These are phyloP conservation scores for Taiozyma sp. DNA, from an alignment of 1,139 yeast genomes.

Conservation along the genomic window DNA sequence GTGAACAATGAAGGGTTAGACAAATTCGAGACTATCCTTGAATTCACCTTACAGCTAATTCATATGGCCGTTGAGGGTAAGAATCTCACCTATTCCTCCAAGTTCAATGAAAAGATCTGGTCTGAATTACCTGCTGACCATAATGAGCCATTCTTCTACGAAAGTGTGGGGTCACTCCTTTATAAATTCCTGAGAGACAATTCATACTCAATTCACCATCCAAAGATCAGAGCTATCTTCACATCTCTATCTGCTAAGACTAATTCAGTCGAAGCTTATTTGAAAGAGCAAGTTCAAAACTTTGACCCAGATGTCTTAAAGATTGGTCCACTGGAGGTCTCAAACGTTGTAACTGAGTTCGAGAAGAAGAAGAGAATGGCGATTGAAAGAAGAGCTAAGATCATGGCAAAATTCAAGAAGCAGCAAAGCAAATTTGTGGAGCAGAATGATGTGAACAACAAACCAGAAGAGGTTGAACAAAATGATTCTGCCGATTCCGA, in stretches of 20 bases:
- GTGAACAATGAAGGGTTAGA: conserved; percentile 35
- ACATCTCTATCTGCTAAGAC: conserved; percentile 29
- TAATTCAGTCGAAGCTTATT: conserved; percentile 25
- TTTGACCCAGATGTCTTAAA: conserved; percentile 25
- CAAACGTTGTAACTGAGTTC: conserved; percentile 33
- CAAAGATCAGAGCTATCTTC: conserved; percentile 54
- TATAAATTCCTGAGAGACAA: conserved; percentile 41
- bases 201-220: conserved; percentile 37
- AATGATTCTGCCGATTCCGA: conserved; percentile 9
- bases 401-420: conserved; percentile 72
- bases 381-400: conserved; percentile 62
- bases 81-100: conserved; percentile 10
- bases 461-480: conserved; percentile 29
- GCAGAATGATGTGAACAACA: conserved; percentile 38
- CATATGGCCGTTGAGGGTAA: conserved; percentile 43
- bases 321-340: conserved; percentile 8
- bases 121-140: conserved; percentile 31
- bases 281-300: conserved; percentile 30
- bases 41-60: conserved; percentile 60
- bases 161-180: conserved; percentile 40
- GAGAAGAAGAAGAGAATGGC: conserved; percentile 69
- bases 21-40: conserved; percentile 52
- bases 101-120: conserved; percentile 26
- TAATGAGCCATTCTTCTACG: conserved; percentile 35
- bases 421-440: conserved; percentile 73